Evolutionary conservation across 225 moss, liverwort and hornwort species (phyloP).

Genomic region (Neckera pumila): DNA sequence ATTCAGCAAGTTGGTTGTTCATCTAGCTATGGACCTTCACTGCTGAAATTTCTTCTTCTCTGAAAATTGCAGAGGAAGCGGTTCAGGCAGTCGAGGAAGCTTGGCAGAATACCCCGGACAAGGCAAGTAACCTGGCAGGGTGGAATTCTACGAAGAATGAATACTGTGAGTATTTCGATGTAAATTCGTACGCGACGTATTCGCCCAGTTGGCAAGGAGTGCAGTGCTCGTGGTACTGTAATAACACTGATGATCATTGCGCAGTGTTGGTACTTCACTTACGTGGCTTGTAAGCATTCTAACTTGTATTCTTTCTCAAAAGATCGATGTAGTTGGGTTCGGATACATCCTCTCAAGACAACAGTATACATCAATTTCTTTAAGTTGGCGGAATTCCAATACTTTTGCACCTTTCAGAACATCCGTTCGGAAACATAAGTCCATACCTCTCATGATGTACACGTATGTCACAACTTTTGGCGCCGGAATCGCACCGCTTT

Average conservation of each 20-base stretch:
- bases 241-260: background rate
- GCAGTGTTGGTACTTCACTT: accelerated
- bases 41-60: background rate
- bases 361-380: background rate
- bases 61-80: background rate
- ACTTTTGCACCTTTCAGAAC: background rate
- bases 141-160: background rate
- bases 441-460: background rate
- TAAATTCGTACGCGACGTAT: background rate
- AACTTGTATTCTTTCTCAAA: background rate
- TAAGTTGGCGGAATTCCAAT: background rate
- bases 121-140: background rate
- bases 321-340: background rate
- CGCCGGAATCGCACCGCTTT: background rate
- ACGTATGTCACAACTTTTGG: background rate
- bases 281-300: background rate
- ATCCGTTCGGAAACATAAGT: background rate
- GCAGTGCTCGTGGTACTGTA: background rate
- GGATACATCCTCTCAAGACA: background rate
- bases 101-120: background rate
- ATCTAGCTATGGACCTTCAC: background rate
- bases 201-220: constrained; percentile 1
- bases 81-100: background rate
- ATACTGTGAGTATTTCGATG: background rate
- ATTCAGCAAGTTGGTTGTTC: background rate